Evolutionary conservation across 345 rosid species (phyloP).

Genomic region (Salix suchowensis): DNA sequence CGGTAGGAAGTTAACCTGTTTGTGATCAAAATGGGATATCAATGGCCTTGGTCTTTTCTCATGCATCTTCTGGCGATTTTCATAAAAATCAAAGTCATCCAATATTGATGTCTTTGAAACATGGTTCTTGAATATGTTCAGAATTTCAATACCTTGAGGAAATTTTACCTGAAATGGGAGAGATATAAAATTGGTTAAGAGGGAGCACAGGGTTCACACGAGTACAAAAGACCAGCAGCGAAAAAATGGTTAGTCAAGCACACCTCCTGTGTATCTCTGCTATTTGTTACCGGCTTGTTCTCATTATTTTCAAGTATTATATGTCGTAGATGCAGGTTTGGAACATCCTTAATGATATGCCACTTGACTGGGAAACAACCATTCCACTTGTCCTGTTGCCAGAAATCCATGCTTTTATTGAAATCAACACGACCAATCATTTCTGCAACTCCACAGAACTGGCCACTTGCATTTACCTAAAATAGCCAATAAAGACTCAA

Average conservation of each 20-base stretch:
- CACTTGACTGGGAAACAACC: constrained; percentile 24
- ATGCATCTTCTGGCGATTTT: constrained; percentile 13
- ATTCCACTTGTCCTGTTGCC: constrained; percentile 30
- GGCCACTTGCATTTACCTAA: constrained; percentile 27
- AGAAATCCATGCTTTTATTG: constrained; percentile 10
- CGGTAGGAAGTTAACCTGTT: constrained; percentile 11
- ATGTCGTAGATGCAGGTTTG: constrained; percentile 16
- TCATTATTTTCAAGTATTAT: constrained; percentile 25
- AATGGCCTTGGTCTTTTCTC: constrained; percentile 14
- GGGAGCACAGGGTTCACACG: neutral
- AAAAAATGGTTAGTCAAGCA: neutral
- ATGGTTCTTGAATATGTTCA: constrained; percentile 13
- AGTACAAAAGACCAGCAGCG: neutral
- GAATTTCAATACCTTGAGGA: constrained; percentile 12
- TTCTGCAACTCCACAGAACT: constrained; percentile 23
- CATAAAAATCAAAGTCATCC: constrained; percentile 16
- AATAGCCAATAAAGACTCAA: neutral
- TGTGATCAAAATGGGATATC: constrained; percentile 5
- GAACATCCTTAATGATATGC: constrained; percentile 25
- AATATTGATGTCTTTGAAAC: constrained; percentile 4
- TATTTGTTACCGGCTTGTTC: constrained; percentile 20
- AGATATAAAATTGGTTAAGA: neutral
- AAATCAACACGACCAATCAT: constrained; percentile 22
- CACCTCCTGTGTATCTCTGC: constrained; percentile 26
- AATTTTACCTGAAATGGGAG: constrained; percentile 6